These are phyloP conservation scores for Aspergillus nanangensis DNA, from an alignment of 495 filamentous ascomycete genomes.

Conservation along the genomic window DNA sequence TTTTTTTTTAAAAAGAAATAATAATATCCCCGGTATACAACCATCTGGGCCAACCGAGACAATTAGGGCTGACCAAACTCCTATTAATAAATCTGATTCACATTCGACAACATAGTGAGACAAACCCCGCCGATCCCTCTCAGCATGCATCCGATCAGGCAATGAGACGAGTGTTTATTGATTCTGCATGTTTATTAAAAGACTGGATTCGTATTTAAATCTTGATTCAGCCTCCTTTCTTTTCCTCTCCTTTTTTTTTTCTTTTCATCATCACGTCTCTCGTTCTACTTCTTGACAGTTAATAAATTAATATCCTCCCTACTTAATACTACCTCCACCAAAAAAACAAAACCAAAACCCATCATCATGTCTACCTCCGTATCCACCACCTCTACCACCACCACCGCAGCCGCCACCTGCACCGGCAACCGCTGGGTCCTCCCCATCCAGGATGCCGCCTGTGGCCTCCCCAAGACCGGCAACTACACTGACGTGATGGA, in stretches of 20 bases:
- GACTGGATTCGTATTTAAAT: neutral
- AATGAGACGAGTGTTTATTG: neutral
- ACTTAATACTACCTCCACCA: neutral
- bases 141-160: neutral
- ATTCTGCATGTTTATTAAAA: neutral
- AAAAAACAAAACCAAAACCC: too few relatives aligned
- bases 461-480: constrained; percentile 29
- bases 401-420: constrained; percentile 22
- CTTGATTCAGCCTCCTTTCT: neutral
- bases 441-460: constrained; percentile 41
- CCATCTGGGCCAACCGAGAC: neutral
- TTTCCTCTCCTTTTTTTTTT: neutral
- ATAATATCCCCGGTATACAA: too few relatives aligned
- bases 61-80: neutral
- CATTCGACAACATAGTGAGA: neutral
- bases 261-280: neutral
- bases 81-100: neutral
- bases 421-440: constrained; percentile 30
- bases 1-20: too few relatives aligned
- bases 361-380: constrained; percentile 16
- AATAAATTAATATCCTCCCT: constrained; percentile 22
- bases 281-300: neutral
- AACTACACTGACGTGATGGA: constrained; percentile 37
- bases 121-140: neutral
- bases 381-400: constrained; percentile 18